These are phyloP conservation scores for Blastocystis hominis DNA, from an alignment of 352 stramenopile species.

Conservation along the genomic window DNA sequence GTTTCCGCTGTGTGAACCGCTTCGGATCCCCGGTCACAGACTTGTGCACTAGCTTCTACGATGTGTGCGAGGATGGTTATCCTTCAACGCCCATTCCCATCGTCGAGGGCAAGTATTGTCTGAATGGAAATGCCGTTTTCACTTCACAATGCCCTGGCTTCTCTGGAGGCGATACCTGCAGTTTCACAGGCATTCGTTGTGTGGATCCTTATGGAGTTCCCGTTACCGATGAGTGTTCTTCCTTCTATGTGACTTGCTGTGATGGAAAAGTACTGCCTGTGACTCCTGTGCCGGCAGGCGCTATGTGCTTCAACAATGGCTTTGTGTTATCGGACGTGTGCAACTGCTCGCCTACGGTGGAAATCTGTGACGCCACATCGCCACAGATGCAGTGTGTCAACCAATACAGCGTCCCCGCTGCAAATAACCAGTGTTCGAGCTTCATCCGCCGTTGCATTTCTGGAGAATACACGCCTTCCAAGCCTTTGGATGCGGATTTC, in stretches of 20 bases:
- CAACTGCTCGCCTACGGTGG: not conserved
- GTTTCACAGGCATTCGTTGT: constrained; percentile 37
- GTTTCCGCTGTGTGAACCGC: constrained; percentile 31
- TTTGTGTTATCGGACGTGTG: not conserved
- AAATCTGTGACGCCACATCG: not conserved
- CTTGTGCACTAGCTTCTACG: constrained; percentile 25
- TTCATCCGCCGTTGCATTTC: not conserved
- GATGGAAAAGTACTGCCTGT: not conserved
- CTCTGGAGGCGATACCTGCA: not conserved
- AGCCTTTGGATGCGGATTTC: not conserved
- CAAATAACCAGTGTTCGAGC: not conserved
- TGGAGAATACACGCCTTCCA: not conserved
- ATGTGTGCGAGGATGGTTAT: constrained; percentile 20
- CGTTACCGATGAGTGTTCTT: constrained; percentile 17
- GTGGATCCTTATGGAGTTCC: not conserved
- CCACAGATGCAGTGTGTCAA: not conserved
- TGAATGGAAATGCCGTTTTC: not conserved
- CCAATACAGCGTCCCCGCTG: not conserved
- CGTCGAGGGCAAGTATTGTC: not conserved
- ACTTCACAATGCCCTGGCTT: not conserved
- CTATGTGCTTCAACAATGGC: constrained; percentile 17
- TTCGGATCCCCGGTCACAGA: not conserved
- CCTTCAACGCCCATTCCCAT: not conserved
- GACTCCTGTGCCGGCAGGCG: not conserved
- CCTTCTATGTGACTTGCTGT: constrained; percentile 28